Percentiles rank a stretch among this genome's conserved stretches.
Conservation (phyloP, 805 yeast species). For the Hanseniaspora vineae region DNA sequence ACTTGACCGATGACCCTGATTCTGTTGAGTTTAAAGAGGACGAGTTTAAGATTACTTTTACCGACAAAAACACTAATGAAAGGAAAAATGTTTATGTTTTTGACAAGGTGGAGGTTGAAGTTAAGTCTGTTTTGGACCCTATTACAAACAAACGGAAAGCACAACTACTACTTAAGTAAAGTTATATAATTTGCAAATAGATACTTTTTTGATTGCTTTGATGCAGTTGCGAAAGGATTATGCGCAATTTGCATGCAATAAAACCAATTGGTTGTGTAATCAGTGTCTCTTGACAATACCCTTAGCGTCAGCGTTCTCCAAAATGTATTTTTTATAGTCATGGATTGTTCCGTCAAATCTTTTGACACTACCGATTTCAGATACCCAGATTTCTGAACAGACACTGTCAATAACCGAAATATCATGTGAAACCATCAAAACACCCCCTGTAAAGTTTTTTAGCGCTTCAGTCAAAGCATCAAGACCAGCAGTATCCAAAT, state of each 20-base stretch:
- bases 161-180: conserved; percentile 45
- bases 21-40: conserved; percentile 67
- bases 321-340: conserved; percentile 81
- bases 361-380: conserved; percentile 71
- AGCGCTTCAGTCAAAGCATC: conserved; percentile 91
- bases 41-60: conserved; percentile 51
- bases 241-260: no score
- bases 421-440: conserved; percentile 96
- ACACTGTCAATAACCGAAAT: conserved; percentile 80
- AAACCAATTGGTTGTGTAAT: no score
- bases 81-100: conserved; percentile 53
- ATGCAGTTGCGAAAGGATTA: no score
- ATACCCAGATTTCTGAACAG: conserved; percentile 91
- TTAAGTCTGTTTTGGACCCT: conserved; percentile 72
- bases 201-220: no score
- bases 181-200: no score
- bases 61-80: conserved; percentile 30
- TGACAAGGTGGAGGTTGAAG: conserved; percentile 74
- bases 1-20: conserved; percentile 48
- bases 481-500: conserved; percentile 94
- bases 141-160: conserved; percentile 89
- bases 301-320: conserved; percentile 59
- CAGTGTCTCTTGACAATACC: conserved; percentile 89
- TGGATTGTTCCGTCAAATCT: conserved; percentile 72
- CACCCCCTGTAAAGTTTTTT: conserved; percentile 83